Evolutionary conservation across 2,329 filamentous ascomycete species (phyloP), one percentile per base, ranked within the genome.

Genomic region (Aspergillus sp.): DNA sequence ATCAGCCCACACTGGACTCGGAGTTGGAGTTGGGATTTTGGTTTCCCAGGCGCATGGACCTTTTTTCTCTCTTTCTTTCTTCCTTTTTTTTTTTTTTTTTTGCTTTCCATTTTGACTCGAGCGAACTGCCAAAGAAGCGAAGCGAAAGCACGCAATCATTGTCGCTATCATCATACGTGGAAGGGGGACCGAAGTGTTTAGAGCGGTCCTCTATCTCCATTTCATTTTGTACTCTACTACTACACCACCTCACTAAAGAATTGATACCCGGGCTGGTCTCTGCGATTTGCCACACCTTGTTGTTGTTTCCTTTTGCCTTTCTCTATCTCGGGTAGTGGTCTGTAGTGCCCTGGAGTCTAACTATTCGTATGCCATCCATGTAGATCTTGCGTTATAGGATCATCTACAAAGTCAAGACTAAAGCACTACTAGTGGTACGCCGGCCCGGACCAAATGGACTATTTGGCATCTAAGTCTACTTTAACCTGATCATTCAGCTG

Each of bases 251-350:
- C 34, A 41, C 54, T 56, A 9, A 61, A 64, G 65, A 67, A 67
- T 64, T 67, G 65, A 67, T 67, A 67, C 65, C 65, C 65, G 47
- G 64, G 66, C 57, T 64, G 57, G 61, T 57, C 47, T 63, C 52
- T 59, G 55, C 45, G 38, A 31, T 60, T 59, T 49, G 47, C 25
- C 15, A 41, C 9, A 41, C 34, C 25, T 28, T 28, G 25, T 38
- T 28, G 25, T 38, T 50, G 31, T 25, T 47, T 48, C 30, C 34
- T 19, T 41, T 47, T 51, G 46, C 49, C 31, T 60, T 48, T 17
- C 15, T 7, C 50, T 38, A 4, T n/a, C 19, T 48, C 34, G 34
- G 34, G 9, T 13, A 41, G 8, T 17, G 11, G 11, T 41, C 13
- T 41, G 34, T 41, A 41, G 34, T 41, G 34, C 2, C 11, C 4